Percentiles rank a stretch among this genome's conserved stretches.
Evolutionary conservation across 1,139 yeast species (phyloP).

Genomic region (Candida smagusa): DNA sequence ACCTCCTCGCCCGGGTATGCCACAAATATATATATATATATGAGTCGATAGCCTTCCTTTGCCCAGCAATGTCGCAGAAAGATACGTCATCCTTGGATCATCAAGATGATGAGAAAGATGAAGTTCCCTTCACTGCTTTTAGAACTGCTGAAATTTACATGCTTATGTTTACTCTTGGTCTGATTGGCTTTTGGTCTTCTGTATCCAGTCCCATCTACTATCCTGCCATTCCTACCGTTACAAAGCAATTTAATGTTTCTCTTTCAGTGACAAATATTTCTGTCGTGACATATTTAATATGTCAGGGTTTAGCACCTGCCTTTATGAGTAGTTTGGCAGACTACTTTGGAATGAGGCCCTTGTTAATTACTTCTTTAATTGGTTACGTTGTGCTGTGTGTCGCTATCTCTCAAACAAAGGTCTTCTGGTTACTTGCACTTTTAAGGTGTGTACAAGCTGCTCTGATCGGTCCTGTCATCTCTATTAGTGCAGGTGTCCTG

Average conservation of each 20-base stretch:
- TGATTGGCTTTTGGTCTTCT: conserved; percentile 40
- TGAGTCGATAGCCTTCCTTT: too few relatives aligned
- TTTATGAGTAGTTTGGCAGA: conserved; percentile 67
- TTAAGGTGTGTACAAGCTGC: conserved; percentile 41
- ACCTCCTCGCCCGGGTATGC: too few relatives aligned
- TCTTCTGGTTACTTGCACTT: conserved; percentile 33
- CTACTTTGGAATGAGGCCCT: conserved; percentile 65
- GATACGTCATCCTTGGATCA: too few relatives aligned
- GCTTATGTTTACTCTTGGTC: conserved; percentile 24
- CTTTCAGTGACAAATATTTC: conserved; percentile 28
- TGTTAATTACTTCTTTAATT: conserved; percentile 49
- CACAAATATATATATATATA: too few relatives aligned
- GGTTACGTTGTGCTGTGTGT: conserved; percentile 56
- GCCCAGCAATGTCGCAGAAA: too few relatives aligned
- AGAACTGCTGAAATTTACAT: conserved; percentile 10
- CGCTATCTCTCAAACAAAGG: conserved; percentile 57
- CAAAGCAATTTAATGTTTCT: conserved; percentile 23
- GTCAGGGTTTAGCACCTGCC: conserved; percentile 51
- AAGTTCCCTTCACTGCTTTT: conserved; percentile 16
- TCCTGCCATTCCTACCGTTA: conserved; percentile 39
- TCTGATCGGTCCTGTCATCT: conserved; percentile 39
- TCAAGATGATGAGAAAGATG: not conserved
- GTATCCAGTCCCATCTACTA: conserved; percentile 39
- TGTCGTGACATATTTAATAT: conserved; percentile 35
- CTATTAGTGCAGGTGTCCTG: conserved; percentile 38